These are phyloP conservation scores for Asterophora parasitica DNA, from an alignment of 768 basidiomycete genomes.

Conservation along the genomic window DNA sequence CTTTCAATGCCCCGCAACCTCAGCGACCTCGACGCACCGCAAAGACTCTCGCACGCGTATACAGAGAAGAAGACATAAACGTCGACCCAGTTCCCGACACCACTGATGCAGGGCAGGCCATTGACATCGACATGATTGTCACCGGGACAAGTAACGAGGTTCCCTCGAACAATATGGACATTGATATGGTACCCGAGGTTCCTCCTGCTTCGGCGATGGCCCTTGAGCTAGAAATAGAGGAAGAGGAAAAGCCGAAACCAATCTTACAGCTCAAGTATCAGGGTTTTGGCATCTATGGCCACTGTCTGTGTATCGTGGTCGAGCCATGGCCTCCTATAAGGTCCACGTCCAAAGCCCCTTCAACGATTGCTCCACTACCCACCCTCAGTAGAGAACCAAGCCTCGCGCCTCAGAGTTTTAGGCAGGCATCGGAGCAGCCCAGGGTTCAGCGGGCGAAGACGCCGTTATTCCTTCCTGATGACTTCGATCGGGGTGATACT, in stretches of 20 bases:
- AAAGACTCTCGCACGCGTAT: not conserved
- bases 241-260: constrained; percentile 76
- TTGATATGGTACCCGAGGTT: constrained; percentile 10
- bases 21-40: constrained; percentile 7
- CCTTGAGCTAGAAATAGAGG: constrained; percentile 47
- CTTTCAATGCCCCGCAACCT: constrained; percentile 3
- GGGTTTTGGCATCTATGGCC: constrained; percentile 66
- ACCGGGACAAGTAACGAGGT: not conserved
- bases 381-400: constrained; percentile 25
- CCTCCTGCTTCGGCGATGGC: constrained; percentile 18
- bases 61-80: constrained; percentile 16
- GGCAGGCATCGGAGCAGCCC: constrained; percentile 16
- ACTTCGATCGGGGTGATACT: constrained; percentile 35
- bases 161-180: constrained; percentile 3
- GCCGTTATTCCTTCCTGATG: constrained; percentile 74
- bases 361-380: constrained; percentile 7
- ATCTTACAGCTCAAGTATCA: constrained; percentile 59
- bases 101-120: constrained; percentile 25
- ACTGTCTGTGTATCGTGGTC: constrained; percentile 76
- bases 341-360: constrained; percentile 25
- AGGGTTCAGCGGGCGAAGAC: constrained; percentile 36
- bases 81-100: constrained; percentile 19
- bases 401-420: constrained; percentile 28
- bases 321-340: constrained; percentile 71
- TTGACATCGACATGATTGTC: constrained; percentile 15